Evolutionary conservation across 306 rosid genomes (phyloP).

Genomic region (Quercus ilex): DNA sequence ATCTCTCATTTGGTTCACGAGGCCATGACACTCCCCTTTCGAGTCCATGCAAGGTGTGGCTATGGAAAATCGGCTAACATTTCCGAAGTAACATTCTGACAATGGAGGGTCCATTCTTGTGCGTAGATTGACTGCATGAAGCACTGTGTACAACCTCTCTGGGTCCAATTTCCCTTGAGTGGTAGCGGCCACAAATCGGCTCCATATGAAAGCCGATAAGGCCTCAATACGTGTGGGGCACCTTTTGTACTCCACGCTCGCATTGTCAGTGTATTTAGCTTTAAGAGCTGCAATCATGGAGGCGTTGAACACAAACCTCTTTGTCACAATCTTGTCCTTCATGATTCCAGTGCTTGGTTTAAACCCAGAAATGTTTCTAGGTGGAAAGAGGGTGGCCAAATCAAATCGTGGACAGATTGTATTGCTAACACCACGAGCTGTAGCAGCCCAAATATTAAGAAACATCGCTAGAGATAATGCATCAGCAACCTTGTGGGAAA

Average conservation of each 20-base stretch:
- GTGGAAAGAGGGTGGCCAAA: slow-evolving; percentile 14
- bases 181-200: background rate
- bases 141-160: background rate
- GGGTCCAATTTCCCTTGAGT: too few species aligned
- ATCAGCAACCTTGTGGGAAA: slow-evolving; percentile 31
- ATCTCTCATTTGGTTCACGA: slow-evolving; percentile 1
- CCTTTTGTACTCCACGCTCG: background rate
- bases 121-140: slow-evolving; percentile 19
- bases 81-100: background rate
- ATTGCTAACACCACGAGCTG: background rate
- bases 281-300: slow-evolving; percentile 10
- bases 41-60: background rate
- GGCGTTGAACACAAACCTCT: slow-evolving; percentile 20
- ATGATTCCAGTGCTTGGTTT: slow-evolving; percentile 2
- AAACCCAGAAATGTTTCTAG: slow-evolving; percentile 6
- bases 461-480: slow-evolving; percentile 24
- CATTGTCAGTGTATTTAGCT: background rate
- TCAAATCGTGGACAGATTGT: slow-evolving; percentile 1
- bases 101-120: background rate
- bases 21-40: background rate
- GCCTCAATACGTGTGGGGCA: background rate
- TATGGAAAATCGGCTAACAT: background rate
- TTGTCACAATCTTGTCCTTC: slow-evolving; percentile 10
- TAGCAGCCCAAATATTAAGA: slow-evolving; percentile 22
- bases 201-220: slow-evolving; percentile 17